A percentile compares a stretch with the other conserved stretches of the same genome.
Conservation (phyloP, 495 filamentous ascomycete genomes). For the Neurospora cerealis region DNA sequence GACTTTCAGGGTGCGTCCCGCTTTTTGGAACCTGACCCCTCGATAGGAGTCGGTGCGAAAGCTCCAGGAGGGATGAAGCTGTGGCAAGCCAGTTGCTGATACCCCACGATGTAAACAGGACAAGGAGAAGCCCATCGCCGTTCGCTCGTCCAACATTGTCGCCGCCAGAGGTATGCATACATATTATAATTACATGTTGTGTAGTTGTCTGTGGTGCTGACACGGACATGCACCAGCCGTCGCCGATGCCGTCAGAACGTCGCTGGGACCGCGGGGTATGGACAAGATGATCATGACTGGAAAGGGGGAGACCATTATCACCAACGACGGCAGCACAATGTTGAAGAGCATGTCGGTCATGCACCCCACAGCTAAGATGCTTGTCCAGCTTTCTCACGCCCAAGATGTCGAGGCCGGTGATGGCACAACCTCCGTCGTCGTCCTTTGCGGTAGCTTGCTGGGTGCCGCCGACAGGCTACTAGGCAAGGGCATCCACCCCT, state of each 20-base stretch:
- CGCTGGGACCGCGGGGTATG: constrained; percentile 55
- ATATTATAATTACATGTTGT: constrained; percentile 3
- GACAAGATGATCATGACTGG: constrained; percentile 99
- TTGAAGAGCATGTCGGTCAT: constrained; percentile 96
- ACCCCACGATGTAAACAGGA: constrained; percentile 43
- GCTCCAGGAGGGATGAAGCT: background rate
- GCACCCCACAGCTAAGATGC: constrained; percentile 98
- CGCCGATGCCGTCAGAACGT: constrained; percentile 89
- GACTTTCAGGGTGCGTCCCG: constrained; percentile 63
- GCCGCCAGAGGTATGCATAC: constrained; percentile 74
- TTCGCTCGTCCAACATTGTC: constrained; percentile 89
- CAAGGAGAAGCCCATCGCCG: constrained; percentile 97
- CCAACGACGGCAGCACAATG: constrained; percentile 99
- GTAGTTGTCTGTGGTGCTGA: background rate
- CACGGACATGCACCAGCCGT: constrained; percentile 51
- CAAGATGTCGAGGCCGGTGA: constrained; percentile 98
- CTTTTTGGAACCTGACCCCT: background rate
- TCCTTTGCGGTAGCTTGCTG: constrained; percentile 88
- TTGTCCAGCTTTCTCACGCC: constrained; percentile 91
- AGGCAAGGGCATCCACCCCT: constrained; percentile 89
- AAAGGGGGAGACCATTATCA: constrained; percentile 95
- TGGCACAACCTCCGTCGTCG: constrained; percentile 95
- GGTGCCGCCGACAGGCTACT: constrained; percentile 88
- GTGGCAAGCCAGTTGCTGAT: constrained; percentile 30
- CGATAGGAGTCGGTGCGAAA: background rate